Conservation (phyloP, 2,329 filamentous ascomycete genomes). For the Cladosporium colombiae region DNA sequence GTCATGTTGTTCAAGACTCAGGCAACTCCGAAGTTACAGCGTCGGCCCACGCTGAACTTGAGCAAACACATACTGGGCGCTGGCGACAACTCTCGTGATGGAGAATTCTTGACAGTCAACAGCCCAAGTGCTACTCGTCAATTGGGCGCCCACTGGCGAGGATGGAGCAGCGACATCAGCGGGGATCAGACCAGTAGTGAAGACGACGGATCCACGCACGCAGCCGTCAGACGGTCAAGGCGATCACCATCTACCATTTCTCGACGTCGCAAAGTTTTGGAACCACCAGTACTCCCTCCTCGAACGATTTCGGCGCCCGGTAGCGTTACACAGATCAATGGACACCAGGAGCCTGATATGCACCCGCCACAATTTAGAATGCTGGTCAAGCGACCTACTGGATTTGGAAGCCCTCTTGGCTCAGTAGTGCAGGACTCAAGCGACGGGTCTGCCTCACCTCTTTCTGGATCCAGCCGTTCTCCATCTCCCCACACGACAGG, state of each 20-base stretch:
- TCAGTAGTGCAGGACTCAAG: constrained; percentile 4
- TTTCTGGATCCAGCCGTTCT: constrained; percentile 19
- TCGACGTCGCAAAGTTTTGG: not conserved
- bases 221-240: constrained; percentile 1
- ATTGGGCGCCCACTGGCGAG: constrained; percentile 27
- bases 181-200: constrained; percentile 38
- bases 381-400: constrained; percentile 28
- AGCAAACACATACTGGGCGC: constrained; percentile 9
- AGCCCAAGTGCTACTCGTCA: constrained; percentile 13
- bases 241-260: constrained; percentile 9
- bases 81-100: constrained; percentile 4
- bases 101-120: constrained; percentile 18
- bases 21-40: constrained; percentile 1
- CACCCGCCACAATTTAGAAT: constrained; percentile 22
- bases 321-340: constrained; percentile 2
- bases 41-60: constrained; percentile 13
- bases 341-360: constrained; percentile 8
- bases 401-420: constrained; percentile 19
- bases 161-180: constrained; percentile 38
- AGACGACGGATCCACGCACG: constrained; percentile 24
- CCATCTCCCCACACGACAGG: constrained; percentile 5
- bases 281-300: not conserved
- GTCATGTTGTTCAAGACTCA: constrained; percentile 25
- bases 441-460: constrained; percentile 6
- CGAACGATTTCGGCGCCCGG: constrained; percentile 1